Evolutionary conservation across 108 stramenopile species (phyloP), one percentile per base, ranked within the genome.

Genomic region (Cafeteria roenbergensis): DNA sequence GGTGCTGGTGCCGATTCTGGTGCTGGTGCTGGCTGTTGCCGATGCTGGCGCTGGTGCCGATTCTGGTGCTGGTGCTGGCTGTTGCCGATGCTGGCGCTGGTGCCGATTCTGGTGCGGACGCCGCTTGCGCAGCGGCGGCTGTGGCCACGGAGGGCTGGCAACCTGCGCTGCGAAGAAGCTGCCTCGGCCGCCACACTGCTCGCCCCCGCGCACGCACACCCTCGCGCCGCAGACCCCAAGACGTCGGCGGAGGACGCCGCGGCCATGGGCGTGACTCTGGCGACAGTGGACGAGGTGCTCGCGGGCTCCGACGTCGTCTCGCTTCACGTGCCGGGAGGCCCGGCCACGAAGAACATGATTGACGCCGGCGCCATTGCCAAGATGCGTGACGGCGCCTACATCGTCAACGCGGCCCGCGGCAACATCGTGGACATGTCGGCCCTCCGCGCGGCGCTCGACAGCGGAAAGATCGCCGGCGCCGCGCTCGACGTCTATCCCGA

Each of bases 341-440:
- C 84, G 53, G 55, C 59, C 14, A 95, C 91, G 0, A 86, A 90
- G 74, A 80, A 85, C 56, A 83, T 95, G 51, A 86, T 92, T 68
- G 78, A 81, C 36, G 71, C 76, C 55, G 88, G 86, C 32, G 71
- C 88, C n/a, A 68, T 92, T 63, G 63, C 61, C 48, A 66, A 82
- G 66, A 83, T 87, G 73, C 91, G 89, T 69, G 68, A 78, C 37
- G 84, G 80, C 57, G 89, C 88, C 21, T 78, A 85, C 14, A 64
- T 95, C 55, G 54, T 95, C 53, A 95, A 95, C 74, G 92, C 89
- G 75, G 94, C 94, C 56, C 82, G 94, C 64, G 94, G 94, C 21
- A 91, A 90, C 67, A 70, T 95, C 53, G 90, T 95, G 26, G 88
- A 92, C 70, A 82, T 82, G 32, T 87, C 80, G 31, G 94, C 90